These are phyloP conservation scores for Caloboletus firmus DNA, from an alignment of 1,284 basidiomycete species.

Conservation along the genomic window DNA sequence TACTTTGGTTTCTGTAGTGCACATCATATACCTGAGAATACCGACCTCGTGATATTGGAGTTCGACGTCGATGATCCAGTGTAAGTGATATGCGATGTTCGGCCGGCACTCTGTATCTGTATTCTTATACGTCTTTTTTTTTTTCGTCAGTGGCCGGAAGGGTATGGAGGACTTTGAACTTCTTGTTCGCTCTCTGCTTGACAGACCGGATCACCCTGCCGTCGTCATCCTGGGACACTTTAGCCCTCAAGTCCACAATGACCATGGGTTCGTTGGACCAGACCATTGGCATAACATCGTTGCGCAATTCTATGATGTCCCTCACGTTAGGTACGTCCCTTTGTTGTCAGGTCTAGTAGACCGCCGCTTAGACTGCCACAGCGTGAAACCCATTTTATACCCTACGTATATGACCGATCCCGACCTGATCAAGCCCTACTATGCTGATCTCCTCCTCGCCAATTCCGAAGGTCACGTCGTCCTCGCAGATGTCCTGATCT, in stretches of 20 bases:
- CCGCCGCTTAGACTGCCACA: conserved; percentile 32
- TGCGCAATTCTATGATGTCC: conserved; percentile 94
- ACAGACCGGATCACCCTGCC: conserved; percentile 85
- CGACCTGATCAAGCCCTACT: conserved; percentile 68
- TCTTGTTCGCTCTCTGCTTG: conserved; percentile 85
- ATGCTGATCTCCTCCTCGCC: conserved; percentile 81
- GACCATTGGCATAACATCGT: conserved; percentile 87
- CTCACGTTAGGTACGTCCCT: conserved; percentile 69
- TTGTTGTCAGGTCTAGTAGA: neutral
- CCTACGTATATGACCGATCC: conserved; percentile 79
- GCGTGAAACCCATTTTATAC: conserved; percentile 80
- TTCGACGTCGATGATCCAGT: conserved; percentile 86
- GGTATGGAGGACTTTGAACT: conserved; percentile 86
- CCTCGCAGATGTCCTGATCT: conserved; percentile 80
- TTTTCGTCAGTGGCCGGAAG: conserved; percentile 64
- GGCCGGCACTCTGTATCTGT: neutral
- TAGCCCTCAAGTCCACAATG: conserved; percentile 75
- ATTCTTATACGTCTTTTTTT: neutral
- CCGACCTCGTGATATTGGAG: conserved; percentile 91
- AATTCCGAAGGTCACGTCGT: conserved; percentile 79
- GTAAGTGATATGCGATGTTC: conserved; percentile 46
- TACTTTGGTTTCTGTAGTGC: conserved; percentile 92
- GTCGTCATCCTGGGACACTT: conserved; percentile 92
- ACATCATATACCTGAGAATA: conserved; percentile 89
- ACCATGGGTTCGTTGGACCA: conserved; percentile 82